These are phyloP conservation scores for Crithidia brevicula DNA, from an alignment of 208 protist species.

Conservation along the genomic window DNA sequence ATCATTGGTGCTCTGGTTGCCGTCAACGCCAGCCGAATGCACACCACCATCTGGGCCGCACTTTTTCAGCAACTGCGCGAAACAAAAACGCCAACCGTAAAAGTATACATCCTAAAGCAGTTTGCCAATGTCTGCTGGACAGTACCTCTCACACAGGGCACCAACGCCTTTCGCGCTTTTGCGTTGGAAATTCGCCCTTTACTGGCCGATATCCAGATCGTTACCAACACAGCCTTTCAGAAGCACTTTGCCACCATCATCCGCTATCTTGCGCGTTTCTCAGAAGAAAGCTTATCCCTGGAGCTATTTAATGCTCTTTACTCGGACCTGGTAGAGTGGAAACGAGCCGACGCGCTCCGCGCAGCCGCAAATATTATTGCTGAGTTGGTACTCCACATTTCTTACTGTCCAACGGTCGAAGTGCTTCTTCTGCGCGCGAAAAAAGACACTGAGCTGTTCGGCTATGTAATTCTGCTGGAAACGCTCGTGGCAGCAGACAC, in stretches of 20 bases:
- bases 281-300: slow-evolving; percentile 23
- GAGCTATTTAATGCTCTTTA: slow-evolving; percentile 29
- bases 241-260: slow-evolving; percentile 31
- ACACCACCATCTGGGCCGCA: slow-evolving; percentile 57
- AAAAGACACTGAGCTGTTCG: slow-evolving; percentile 10
- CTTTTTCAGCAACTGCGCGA: slow-evolving; percentile 54
- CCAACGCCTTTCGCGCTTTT: slow-evolving; percentile 53
- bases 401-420: slow-evolving; percentile 2
- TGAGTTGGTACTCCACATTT: neutral
- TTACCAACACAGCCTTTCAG: slow-evolving; percentile 42
- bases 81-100: slow-evolving; percentile 15
- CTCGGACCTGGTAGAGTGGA: slow-evolving; percentile 23
- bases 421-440: slow-evolving; percentile 15
- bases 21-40: slow-evolving; percentile 29
- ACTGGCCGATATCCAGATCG: slow-evolving; percentile 26
- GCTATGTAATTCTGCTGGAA: slow-evolving; percentile 23
- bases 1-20: slow-evolving; percentile 34
- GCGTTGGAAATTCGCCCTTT: slow-evolving; percentile 37
- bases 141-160: slow-evolving; percentile 37
- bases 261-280: slow-evolving; percentile 11
- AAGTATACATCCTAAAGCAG: slow-evolving; percentile 50
- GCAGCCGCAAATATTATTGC: slow-evolving; percentile 13
- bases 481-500: slow-evolving; percentile 1
- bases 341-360: slow-evolving; percentile 20
- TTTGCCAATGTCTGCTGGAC: slow-evolving; percentile 50